phyloP scores from a whole-genome alignment of 164 flowering plant genomes.

The Sextonia rubra region DNA sequence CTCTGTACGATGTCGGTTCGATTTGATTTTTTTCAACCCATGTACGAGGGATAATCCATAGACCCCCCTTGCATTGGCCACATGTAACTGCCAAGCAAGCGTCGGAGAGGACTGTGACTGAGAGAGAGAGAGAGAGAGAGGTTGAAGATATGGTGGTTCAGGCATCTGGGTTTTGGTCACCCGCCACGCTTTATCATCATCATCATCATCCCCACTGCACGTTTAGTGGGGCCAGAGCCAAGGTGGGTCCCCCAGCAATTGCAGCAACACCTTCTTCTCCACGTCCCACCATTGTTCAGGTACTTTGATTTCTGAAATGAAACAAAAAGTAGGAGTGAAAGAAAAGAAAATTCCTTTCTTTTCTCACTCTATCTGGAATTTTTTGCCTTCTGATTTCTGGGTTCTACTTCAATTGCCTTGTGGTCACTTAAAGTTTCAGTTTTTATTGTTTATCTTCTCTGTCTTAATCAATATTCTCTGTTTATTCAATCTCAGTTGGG shows the following conservation, averaged over 20 bases:
- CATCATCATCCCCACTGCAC: not conserved
- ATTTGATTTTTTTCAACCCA: too few relatives aligned
- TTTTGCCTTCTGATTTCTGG: not conserved
- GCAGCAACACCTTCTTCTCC: conserved; percentile 5
- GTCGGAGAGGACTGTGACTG: too few relatives aligned
- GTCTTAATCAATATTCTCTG: not conserved
- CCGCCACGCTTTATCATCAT: conserved; percentile 1
- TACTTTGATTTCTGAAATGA: not conserved
- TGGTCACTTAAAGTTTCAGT: not conserved
- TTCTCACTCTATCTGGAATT: not conserved
- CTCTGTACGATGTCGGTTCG: too few relatives aligned
- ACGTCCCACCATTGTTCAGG: conserved; percentile 4
- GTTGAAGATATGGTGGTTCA: conserved; percentile 4
- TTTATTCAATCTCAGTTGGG: not conserved
- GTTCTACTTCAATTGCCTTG: not conserved
- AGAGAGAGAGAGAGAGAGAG: not conserved
- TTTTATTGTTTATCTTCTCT: not conserved
- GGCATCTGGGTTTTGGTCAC: not conserved
- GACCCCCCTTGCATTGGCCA: too few relatives aligned
- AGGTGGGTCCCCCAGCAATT: not conserved
- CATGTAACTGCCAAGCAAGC: too few relatives aligned
- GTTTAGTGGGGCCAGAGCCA: not conserved
- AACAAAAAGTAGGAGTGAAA: too few relatives aligned
- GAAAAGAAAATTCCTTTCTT: not conserved
- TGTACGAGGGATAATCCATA: too few relatives aligned